Percentiles rank a stretch among this genome's conserved stretches.
Conservation (phyloP, 345 rosid species). For the Balakata baccata region DNA sequence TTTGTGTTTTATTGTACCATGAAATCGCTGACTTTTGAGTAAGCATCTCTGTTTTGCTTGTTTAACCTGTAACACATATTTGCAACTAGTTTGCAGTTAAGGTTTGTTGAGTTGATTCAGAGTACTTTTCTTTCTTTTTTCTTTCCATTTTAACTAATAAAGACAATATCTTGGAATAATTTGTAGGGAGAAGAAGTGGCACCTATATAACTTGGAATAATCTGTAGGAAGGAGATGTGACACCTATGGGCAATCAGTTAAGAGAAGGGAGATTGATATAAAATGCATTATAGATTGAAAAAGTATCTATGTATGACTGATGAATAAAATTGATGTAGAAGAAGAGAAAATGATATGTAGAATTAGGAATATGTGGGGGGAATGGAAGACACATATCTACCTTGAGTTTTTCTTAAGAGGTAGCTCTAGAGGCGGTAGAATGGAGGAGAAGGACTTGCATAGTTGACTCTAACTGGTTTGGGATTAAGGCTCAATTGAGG, state of each 20-base stretch:
- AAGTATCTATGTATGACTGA: not conserved
- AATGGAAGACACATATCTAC: not conserved
- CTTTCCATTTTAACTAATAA: not conserved
- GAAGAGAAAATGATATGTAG: no score
- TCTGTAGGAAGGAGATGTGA: no score
- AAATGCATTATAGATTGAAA: no score
- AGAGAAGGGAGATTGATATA: not conserved
- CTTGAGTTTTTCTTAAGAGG: no score
- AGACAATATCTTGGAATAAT: no score
- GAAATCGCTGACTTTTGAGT: not conserved
- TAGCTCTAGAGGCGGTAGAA: no score
- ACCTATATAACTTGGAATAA: no score
- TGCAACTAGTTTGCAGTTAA: not conserved
- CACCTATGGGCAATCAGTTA: no score
- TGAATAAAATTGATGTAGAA: not conserved
- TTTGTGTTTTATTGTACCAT: not conserved
- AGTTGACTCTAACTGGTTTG: not conserved
- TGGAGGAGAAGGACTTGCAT: not conserved
- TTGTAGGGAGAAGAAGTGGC: no score
- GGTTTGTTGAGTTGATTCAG: not conserved
- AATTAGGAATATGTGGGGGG: not conserved
- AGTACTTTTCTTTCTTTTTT: not conserved
- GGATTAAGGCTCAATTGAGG: not conserved
- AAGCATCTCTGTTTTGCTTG: not conserved
- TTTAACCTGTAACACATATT: no score